phyloP scores from a whole-genome alignment of 176 grass and related monocot genomes.

The Oryza longistaminata region DNA sequence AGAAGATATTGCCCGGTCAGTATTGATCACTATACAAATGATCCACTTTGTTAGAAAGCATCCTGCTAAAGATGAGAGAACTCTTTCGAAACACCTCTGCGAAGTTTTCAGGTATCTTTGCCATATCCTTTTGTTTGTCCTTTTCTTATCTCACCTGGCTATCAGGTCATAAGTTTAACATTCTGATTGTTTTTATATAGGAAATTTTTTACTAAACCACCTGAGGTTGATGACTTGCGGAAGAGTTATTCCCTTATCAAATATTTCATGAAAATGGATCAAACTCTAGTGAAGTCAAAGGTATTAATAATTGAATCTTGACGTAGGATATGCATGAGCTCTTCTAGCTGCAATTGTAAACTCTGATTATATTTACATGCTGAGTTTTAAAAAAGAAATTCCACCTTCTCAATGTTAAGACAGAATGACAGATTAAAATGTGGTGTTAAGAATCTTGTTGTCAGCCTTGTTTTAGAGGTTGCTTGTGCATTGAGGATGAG shows the following conservation, averaged over 20 bases:
- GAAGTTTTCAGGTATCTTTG: slow-evolving; percentile 41
- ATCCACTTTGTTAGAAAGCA: slow-evolving; percentile 62
- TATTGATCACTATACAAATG: slow-evolving; percentile 62
- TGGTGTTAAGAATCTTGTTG: too few species aligned
- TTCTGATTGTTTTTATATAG: slow-evolving; percentile 37
- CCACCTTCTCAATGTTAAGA: too few species aligned
- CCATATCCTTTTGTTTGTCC: neutral
- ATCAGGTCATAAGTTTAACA: neutral
- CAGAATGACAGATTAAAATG: too few species aligned
- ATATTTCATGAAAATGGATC: slow-evolving; percentile 46
- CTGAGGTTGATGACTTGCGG: slow-evolving; percentile 44
- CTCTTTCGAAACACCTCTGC: slow-evolving; percentile 33
- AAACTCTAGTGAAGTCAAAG: slow-evolving; percentile 54
- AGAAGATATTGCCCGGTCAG: slow-evolving; percentile 38
- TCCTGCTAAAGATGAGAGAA: slow-evolving; percentile 34
- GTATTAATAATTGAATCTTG: slow-evolving; percentile 37
- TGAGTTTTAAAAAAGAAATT: too few species aligned
- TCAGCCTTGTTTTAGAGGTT: too few species aligned
- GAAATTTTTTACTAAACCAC: slow-evolving; percentile 49
- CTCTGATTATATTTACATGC: too few species aligned
- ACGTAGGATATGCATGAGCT: neutral
- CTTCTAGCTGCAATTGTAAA: too few species aligned
- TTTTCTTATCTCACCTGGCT: neutral
- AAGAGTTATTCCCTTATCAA: slow-evolving; percentile 52
- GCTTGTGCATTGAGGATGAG: too few species aligned